Base-by-base conservation (phyloP, 2,329 filamentous ascomycete genomes). In the Penicillium aurantiogriseum region DNA sequence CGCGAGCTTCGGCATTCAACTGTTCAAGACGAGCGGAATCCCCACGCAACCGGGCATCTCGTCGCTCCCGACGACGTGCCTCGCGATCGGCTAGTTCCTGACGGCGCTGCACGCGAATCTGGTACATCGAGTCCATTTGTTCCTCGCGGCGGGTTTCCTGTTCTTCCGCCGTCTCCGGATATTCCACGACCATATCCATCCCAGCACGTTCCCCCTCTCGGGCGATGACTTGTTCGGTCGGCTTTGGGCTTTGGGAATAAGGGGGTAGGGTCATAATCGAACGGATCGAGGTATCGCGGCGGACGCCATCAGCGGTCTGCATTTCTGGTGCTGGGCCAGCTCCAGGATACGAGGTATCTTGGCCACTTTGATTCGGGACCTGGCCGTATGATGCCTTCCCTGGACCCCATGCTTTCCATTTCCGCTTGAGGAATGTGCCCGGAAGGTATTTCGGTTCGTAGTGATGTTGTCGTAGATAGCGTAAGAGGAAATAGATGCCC, bases 181-280 rank as follows among this genome's bases (percentile, higher is more conserved):
- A 85, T 72, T 97, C 92, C 13, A 97, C 77, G 0, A 99, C 92
- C 4, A 90, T 85, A 67, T 99, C 94, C 66, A 99, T 91, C 8
- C 94, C 94, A 52, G 83, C 93, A 59, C 94, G 84, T 72, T 99
- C 94, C 49, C 94, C 94, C 74, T 96, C 94, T 5, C 92, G 85
- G 8, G 87, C 94, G 47, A 97, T 81, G 1, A 97, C 87, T 64
- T 88, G 87, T 74, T 99, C 94, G 45, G 85, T 87, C 21, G 89
- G 87, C 49, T 85, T 82, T 0, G 91, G 85, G 29, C 85, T 85
- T 17, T 82, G 83, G 3, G 89, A 88, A 73, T 99, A 99, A 0
- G 90, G 84, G 0, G 94, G 94, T 3, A 99, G 78, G 0, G 94
- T 97, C 83, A 97, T 94, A 55, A 97, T 87, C n/a, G 91, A 96